A percentile compares a stretch with the other conserved stretches of the same genome.
These are phyloP conservation scores for Gypsophila paniculata DNA, from an alignment of 179 eudicot genomes.

Conservation along the genomic window DNA sequence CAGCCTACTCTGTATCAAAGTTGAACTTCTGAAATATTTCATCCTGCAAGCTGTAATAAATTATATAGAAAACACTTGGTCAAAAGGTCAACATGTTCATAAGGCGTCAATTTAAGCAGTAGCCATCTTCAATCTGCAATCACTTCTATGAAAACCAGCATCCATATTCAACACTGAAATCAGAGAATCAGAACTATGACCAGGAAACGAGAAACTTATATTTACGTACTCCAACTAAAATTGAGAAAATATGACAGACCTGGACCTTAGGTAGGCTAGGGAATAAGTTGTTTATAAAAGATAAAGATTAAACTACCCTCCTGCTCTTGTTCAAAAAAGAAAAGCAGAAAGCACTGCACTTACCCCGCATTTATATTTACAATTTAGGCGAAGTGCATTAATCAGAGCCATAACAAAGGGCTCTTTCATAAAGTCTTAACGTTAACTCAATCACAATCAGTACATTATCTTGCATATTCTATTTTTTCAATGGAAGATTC, in stretches of 20 bases:
- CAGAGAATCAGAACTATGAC: background rate
- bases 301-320: background rate
- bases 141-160: background rate
- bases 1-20: conserved; percentile 92
- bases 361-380: background rate
- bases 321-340: background rate
- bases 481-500: background rate
- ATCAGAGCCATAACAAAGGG: background rate
- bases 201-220: background rate
- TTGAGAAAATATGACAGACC: background rate
- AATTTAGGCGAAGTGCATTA: background rate
- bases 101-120: background rate
- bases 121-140: background rate
- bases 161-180: background rate
- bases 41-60: conserved; percentile 84
- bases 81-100: background rate
- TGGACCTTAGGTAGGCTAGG: no score
- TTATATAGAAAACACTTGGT: background rate
- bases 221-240: background rate
- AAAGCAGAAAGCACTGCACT: background rate
- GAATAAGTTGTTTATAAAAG: background rate
- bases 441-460: background rate
- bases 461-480: background rate
- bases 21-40: conserved; percentile 97
- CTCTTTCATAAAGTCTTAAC: background rate